Evolutionary conservation across 169 alveolate genomes (phyloP).

Genomic region (Eimeria acervulina): DNA sequence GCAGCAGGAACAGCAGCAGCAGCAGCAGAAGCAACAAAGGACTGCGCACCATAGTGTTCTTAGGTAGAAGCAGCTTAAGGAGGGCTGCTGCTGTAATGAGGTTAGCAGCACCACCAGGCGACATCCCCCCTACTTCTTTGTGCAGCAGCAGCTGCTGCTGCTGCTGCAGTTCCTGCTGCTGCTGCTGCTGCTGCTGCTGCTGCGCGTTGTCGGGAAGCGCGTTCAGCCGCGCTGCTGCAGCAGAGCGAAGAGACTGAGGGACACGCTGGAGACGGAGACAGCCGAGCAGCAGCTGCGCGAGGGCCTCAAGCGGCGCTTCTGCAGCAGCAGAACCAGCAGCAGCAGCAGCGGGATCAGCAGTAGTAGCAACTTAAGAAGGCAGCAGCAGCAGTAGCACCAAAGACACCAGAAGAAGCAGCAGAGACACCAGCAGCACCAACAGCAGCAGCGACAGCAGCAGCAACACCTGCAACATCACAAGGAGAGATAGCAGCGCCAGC

Average conservation of each 20-base stretch:
- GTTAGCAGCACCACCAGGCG: conserved; percentile 51
- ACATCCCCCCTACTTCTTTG: not conserved
- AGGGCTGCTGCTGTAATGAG: conserved; percentile 31
- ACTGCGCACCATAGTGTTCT: not conserved
- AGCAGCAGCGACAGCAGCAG: not conserved
- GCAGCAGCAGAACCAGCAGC: conserved; percentile 60
- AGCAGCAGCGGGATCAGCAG: not conserved
- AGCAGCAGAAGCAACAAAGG: conserved; percentile 19
- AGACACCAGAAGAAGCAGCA: not conserved
- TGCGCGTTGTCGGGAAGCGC: not conserved
- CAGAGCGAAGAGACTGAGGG: conserved; percentile 60
- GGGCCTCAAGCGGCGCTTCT: conserved; percentile 34
- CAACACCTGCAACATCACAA: not conserved
- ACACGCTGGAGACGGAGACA: conserved; percentile 61
- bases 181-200: conserved; percentile 57
- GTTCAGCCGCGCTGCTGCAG: conserved; percentile 36
- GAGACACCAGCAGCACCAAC: not conserved
- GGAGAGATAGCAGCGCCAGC: no score
- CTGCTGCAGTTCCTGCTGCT: conserved; percentile 41
- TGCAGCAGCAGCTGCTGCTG: conserved; percentile 37
- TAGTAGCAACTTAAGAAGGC: not conserved
- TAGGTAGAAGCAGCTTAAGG: not conserved
- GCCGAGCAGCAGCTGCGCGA: conserved; percentile 40
- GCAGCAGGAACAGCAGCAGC: conserved; percentile 29
- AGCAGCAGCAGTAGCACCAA: not conserved